Base-by-base conservation (phyloP, 2,329 filamentous ascomycete genomes). In the Arthroderma sp. region DNA sequence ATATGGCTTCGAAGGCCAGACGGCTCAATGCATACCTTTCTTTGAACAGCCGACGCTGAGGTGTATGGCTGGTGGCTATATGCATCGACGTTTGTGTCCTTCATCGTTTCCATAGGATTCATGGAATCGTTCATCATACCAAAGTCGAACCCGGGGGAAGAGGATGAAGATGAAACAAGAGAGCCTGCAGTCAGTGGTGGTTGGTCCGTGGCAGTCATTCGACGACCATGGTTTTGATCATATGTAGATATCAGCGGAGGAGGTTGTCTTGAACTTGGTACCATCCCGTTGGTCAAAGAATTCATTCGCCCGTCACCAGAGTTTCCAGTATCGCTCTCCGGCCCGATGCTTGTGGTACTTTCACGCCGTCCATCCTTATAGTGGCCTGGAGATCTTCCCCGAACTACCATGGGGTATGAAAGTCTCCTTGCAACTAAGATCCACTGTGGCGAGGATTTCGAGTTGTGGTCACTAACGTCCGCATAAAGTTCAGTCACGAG, bases 321-420 rank as follows among this genome's bases (percentile, higher is more conserved):
- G 56, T 61, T 65, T 35, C 83, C 79, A 62, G 81, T 77, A 43
- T 78, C 79, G 21, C 83, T 81, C 38, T 82, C 81, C 0, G 84
- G 83, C 13, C 86, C 85, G 57, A 86, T 85, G 65, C 85, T 88
- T 64, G 84, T 82, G 2, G 83, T 79, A 68, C 84, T 88, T 55
- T 82, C 79, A 56, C 84, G 79, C 61, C 85, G 76, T 62, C 85
- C 83, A 47, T 85, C 82, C 66, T 87, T 84, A 70, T 90, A 90
- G 66, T 90, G 88, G 1, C 87, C 88, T 0, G 88, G 88, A 6
- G 86, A 91, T 25, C 88, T 81, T 4, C 88, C 88, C 21, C 88
- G 85, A n/a, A 93, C 88, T 63, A 94, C 89, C 79, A 93, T 88
- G 67, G 86, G 87, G 59, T 85, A 83, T 4, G 87, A 91, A 65